phyloP scores from a whole-genome alignment of 352 stramenopile species.

The Globisporangium recalcitrans region DNA sequence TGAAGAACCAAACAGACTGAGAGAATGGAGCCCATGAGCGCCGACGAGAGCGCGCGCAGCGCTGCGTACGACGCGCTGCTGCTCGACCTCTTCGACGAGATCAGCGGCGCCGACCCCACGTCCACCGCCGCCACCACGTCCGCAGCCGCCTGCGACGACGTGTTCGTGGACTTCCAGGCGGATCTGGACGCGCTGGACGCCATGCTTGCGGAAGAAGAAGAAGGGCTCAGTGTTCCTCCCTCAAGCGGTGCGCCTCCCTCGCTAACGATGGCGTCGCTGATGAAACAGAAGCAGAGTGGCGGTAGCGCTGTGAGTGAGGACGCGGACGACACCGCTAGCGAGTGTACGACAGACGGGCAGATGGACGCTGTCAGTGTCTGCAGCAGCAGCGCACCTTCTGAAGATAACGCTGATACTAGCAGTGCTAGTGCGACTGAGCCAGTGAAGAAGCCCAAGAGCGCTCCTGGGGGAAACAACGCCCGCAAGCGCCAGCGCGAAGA shows the following conservation, averaged over 20 bases:
- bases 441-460: conserved; percentile 6
- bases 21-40: background rate
- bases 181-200: conserved; percentile 9
- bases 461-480: conserved; percentile 7
- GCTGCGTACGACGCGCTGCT: conserved; percentile 4
- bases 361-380: background rate
- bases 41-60: conserved; percentile 3
- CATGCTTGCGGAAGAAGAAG: background rate
- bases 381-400: background rate
- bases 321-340: background rate
- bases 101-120: background rate
- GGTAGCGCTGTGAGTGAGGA: background rate
- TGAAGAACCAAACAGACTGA: background rate
- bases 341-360: background rate
- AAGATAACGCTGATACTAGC: background rate
- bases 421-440: background rate
- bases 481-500: conserved; percentile 15
- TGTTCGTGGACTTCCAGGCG: conserved; percentile 7
- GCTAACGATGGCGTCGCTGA: background rate
- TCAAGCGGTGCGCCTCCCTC: no score
- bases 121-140: no score
- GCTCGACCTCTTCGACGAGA: conserved; percentile 5
- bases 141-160: background rate
- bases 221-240: no score
- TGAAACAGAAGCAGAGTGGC: background rate